Conservation (phyloP, 2,329 filamentous ascomycete species). For the Cladophialophora carrionii region DNA sequence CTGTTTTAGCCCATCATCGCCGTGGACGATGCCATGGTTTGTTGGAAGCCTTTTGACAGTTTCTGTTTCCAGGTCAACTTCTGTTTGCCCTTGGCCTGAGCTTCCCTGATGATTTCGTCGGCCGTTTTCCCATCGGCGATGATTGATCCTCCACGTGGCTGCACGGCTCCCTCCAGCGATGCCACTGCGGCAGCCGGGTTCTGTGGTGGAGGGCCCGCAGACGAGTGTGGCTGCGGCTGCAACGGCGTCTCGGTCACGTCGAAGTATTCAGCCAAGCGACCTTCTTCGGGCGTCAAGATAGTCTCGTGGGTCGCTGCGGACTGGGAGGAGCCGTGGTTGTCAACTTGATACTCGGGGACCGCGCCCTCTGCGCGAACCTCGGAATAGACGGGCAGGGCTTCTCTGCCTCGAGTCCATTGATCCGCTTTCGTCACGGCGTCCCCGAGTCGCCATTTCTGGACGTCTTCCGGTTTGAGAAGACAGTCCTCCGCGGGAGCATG, state of each 20-base stretch:
- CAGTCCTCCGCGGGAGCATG: slow-evolving; percentile 36
- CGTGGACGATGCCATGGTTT: slow-evolving; percentile 12
- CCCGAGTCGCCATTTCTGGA: slow-evolving; percentile 34
- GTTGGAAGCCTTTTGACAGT: slow-evolving; percentile 21
- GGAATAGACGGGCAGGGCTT: slow-evolving; percentile 32
- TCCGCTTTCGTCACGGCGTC: slow-evolving; percentile 32
- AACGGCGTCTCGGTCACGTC: slow-evolving; percentile 7
- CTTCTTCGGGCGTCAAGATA: slow-evolving; percentile 2
- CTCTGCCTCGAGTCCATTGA: slow-evolving; percentile 31
- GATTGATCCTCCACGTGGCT: neutral
- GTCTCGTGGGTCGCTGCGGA: neutral
- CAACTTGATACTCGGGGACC: slow-evolving; percentile 26
- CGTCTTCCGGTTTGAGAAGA: slow-evolving; percentile 34
- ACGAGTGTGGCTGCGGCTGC: neutral
- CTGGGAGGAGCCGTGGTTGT: slow-evolving; percentile 7
- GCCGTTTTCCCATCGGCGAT: slow-evolving; percentile 30
- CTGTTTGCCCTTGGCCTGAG: slow-evolving; percentile 15
- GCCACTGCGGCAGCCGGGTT: neutral
- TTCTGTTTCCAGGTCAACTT: slow-evolving; percentile 30
- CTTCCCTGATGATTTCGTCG: slow-evolving; percentile 30
- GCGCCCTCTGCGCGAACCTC: slow-evolving; percentile 22
- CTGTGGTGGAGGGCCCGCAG: neutral
- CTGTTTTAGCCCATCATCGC: neutral
- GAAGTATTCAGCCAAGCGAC: slow-evolving; percentile 11
- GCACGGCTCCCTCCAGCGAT: neutral